Percentiles rank a stretch among this genome's conserved stretches.
Evolutionary conservation across 2,329 filamentous ascomycete species (phyloP).

Genomic region (Dothistroma pini): DNA sequence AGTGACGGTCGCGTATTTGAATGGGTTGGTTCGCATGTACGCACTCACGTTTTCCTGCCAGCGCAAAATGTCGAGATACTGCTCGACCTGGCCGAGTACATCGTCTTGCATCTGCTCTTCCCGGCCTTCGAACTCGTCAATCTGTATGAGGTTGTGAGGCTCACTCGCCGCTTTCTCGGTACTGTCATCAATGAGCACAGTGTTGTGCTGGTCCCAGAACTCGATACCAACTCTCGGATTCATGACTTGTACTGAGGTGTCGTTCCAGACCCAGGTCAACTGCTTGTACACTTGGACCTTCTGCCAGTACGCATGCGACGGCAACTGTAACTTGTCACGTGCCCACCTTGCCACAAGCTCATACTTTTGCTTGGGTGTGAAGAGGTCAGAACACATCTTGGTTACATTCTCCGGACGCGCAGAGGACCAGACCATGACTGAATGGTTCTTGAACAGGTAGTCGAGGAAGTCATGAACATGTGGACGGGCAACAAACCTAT

Average conservation of each 20-base stretch:
- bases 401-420: slow-evolving; percentile 70
- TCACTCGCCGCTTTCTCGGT: slow-evolving; percentile 74
- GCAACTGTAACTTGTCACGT: slow-evolving; percentile 71
- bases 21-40: slow-evolving; percentile 22
- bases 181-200: slow-evolving; percentile 84
- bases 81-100: slow-evolving; percentile 50
- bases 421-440: slow-evolving; percentile 88
- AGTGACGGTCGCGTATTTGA: slow-evolving; percentile 5
- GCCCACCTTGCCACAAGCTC: slow-evolving; percentile 70
- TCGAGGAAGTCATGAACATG: slow-evolving; percentile 65
- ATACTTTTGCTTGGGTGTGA: slow-evolving; percentile 52
- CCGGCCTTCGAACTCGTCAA: slow-evolving; percentile 69
- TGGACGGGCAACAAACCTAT: slow-evolving; percentile 54
- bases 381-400: slow-evolving; percentile 62
- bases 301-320: slow-evolving; percentile 57
- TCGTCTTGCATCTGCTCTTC: slow-evolving; percentile 41
- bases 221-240: slow-evolving; percentile 41
- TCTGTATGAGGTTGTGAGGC: slow-evolving; percentile 74
- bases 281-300: slow-evolving; percentile 90
- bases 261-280: slow-evolving; percentile 67
- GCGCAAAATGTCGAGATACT: slow-evolving; percentile 51
- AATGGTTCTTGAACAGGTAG: slow-evolving; percentile 70
- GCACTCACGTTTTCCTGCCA: slow-evolving; percentile 52
- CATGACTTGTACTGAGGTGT: slow-evolving; percentile 40
- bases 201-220: slow-evolving; percentile 78